Evolutionary conservation across 352 stramenopile species (phyloP).

Genomic region (Nothophytophthora sp.): DNA sequence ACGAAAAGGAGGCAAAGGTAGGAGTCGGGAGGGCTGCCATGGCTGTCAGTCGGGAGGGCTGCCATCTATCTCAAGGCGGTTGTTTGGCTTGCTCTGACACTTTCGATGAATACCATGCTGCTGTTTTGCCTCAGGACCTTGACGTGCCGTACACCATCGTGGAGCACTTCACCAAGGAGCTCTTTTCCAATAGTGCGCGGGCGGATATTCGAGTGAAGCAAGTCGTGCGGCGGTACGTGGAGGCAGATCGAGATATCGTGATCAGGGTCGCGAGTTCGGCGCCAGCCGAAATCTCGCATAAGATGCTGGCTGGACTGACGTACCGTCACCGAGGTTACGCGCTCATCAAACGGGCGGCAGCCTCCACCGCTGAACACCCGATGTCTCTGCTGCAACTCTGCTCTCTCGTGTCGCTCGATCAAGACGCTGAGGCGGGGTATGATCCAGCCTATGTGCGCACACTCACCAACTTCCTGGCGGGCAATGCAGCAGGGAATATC

Average conservation of each 20-base stretch:
- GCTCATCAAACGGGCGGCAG: conserved; percentile 25
- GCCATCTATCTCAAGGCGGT: too few relatives aligned
- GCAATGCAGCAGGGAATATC: conserved; percentile 30
- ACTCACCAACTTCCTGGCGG: conserved; percentile 37
- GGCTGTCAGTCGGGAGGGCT: not conserved
- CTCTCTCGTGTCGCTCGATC: conserved; percentile 30
- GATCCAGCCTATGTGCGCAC: conserved; percentile 19
- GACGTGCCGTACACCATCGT: conserved; percentile 47
- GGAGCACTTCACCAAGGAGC: conserved; percentile 54
- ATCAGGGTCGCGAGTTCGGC: conserved; percentile 41
- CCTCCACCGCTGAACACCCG: conserved; percentile 15
- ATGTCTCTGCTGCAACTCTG: conserved; percentile 28
- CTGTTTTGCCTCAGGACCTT: too few relatives aligned
- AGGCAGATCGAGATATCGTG: conserved; percentile 49
- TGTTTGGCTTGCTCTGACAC: not conserved
- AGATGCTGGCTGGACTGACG: conserved; percentile 29
- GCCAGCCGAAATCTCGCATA: conserved; percentile 53
- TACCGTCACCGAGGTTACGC: conserved; percentile 63
- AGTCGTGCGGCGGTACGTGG: conserved; percentile 51
- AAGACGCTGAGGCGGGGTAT: conserved; percentile 21
- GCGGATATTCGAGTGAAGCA: conserved; percentile 56
- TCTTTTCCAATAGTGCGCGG: conserved; percentile 39
- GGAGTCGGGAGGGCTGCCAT: not conserved
- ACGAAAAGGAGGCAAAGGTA: conserved; percentile 29
- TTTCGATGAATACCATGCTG: too few relatives aligned